Evolutionary conservation across 1,284 basidiomycete species (phyloP).

Genomic region (Hypsizygus ulmarius): DNA sequence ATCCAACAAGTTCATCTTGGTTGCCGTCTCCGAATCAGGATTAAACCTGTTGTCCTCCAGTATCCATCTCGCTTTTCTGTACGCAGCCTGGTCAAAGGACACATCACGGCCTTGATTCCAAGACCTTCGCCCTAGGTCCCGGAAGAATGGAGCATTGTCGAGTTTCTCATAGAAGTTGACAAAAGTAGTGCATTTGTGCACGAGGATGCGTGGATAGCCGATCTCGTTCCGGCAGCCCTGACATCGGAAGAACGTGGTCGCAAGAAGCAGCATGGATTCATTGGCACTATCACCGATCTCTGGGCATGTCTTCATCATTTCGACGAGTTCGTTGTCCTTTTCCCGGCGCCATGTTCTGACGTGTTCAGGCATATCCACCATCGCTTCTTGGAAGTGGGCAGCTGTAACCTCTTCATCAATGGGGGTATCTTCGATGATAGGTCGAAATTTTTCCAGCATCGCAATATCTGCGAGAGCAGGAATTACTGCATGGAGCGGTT

Average conservation of each 20-base stretch:
- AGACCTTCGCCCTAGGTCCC: not conserved
- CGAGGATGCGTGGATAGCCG: slow-evolving; percentile 7
- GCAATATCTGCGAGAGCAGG: slow-evolving; percentile 12
- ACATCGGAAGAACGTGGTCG: slow-evolving; percentile 4
- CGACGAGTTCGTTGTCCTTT: slow-evolving; percentile 10
- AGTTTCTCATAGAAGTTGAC: not conserved
- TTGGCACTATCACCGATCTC: not conserved
- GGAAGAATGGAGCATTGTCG: not conserved
- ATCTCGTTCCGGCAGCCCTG: not conserved
- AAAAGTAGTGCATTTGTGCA: slow-evolving; percentile 3
- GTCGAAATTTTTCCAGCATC: slow-evolving; percentile 4
- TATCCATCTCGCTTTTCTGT: slow-evolving; percentile 1
- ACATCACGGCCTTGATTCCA: slow-evolving; percentile 2
- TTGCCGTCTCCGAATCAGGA: not conserved
- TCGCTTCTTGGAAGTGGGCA: slow-evolving; percentile 13
- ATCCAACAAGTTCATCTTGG: not conserved
- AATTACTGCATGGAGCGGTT: slow-evolving; percentile 10
- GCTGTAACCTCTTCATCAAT: slow-evolving; percentile 9
- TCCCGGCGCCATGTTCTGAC: slow-evolving; percentile 9
- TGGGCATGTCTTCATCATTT: slow-evolving; percentile 7
- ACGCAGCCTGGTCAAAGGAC: slow-evolving; percentile 1
- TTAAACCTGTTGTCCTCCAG: slow-evolving; percentile 4
- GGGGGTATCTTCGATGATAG: slow-evolving; percentile 13
- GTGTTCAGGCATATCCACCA: slow-evolving; percentile 6
- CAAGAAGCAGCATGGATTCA: slow-evolving; percentile 4